Evolutionary conservation across 1,284 basidiomycete genomes (phyloP).

Genomic region (Takashimella koratensis): DNA sequence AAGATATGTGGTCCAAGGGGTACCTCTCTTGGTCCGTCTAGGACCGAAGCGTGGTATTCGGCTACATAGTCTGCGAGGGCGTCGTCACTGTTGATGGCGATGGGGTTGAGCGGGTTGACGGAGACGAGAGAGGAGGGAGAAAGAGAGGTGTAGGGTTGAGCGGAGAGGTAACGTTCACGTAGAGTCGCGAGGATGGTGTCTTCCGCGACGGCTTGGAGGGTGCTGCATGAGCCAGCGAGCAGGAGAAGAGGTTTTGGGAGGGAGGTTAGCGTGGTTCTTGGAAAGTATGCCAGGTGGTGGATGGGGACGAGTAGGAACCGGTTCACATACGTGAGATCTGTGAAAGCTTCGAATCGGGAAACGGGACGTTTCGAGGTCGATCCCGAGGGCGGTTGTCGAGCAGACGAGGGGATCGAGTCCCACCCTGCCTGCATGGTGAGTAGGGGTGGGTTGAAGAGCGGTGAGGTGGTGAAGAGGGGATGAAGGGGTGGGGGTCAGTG

Average conservation of each 20-base stretch:
- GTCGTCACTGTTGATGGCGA: constrained; percentile 73
- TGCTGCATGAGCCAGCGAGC: constrained; percentile 19
- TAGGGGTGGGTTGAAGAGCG: neutral
- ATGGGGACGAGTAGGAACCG: too few relatives aligned
- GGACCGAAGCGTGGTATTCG: constrained; percentile 59
- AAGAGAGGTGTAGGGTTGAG: constrained; percentile 74
- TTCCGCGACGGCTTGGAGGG: constrained; percentile 43
- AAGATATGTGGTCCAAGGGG: constrained; percentile 75
- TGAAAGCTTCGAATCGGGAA: constrained; percentile 36
- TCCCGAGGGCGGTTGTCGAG: too few relatives aligned
- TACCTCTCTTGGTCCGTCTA: constrained; percentile 44
- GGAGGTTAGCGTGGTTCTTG: neutral
- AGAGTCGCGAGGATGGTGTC: constrained; percentile 59
- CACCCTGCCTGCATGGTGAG: neutral
- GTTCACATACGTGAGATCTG: constrained; percentile 36
- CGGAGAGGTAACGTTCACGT: constrained; percentile 77
- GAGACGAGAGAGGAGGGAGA: constrained; percentile 70
- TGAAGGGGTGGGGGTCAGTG: neutral
- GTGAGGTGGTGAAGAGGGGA: neutral
- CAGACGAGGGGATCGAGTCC: too few relatives aligned
- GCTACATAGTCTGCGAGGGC: constrained; percentile 76
- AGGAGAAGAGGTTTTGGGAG: too few relatives aligned
- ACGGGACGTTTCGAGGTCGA: neutral
- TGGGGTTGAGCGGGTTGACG: constrained; percentile 83
- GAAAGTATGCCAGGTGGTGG: neutral